Base-by-base conservation (phyloP, 768 basidiomycete genomes). In the Lactarius pseudohatsudake region DNA sequence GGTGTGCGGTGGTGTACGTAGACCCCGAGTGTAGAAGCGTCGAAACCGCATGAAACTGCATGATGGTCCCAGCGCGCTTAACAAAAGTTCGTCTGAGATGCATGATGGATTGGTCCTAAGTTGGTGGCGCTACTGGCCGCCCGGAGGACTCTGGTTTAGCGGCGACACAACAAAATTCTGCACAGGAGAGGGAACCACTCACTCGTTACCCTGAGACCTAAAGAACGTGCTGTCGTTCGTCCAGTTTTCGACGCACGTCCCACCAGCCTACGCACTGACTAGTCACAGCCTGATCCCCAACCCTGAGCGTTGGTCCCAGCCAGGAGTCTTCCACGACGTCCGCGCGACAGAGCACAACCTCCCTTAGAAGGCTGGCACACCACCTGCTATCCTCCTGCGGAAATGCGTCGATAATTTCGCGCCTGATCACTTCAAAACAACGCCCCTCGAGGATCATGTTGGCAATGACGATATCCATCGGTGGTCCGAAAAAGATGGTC, bases 271-370 rank as follows among this genome's bases (percentile, higher is more conserved):
- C 60, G 34, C 65, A 61, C 45, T 40, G 55, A 22, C 61, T 56
- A 18, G 65, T 57, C 3, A 54, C 57, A 3, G 59, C 28, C 10
- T 54, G 55, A 11, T 70, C 66, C 36, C 64, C 56, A 1, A 64
- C 67, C 15, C 58, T 45, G 36, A 40, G 26, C 30, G 60, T 56
- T 28, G 59, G 53, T 66, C 69, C 55, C 40, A 36, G 47, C 32
- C 67, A 34, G 11, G 73, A 38, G 61, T 77, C 76, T 57, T 81
- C 38, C 32, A 74, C 72, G 32, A 74, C 72, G 60, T 79, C 75
- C 4, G 74, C 74, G 0, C 74, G 74, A 53, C 80, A 81, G 34
- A 77, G 68, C 0, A 79, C 62, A 73, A 76, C 76, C 73, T 28
- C 28, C 28, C 28, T 28, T 28, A 28, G 28, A 28, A 28, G 28